phyloP scores from a whole-genome alignment of 2,329 filamentous ascomycete genomes.

The Fusarium phyllophilum region DNA sequence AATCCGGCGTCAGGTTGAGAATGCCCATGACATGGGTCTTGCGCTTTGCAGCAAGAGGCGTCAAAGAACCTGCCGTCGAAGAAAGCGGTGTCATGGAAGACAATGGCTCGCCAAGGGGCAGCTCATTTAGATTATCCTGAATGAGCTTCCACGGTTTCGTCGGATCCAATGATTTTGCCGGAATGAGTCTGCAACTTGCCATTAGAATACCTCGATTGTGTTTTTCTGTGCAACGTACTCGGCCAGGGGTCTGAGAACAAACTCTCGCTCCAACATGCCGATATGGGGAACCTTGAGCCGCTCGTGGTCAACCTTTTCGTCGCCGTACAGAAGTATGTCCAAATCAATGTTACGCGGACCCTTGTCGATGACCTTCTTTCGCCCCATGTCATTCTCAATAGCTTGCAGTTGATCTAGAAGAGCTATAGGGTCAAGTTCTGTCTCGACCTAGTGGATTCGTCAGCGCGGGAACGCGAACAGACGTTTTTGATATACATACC shows the following conservation, averaged over 20 bases:
- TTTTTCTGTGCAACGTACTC: constrained; percentile 63
- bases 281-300: constrained; percentile 87
- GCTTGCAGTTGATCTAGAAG: constrained; percentile 84
- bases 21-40: constrained; percentile 91
- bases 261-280: constrained; percentile 89
- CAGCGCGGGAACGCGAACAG: background rate
- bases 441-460: constrained; percentile 73
- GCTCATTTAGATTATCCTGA: constrained; percentile 69
- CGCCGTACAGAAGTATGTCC: constrained; percentile 86
- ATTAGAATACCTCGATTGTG: background rate
- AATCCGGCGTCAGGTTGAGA: constrained; percentile 93
- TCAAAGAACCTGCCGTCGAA: constrained; percentile 60
- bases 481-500: constrained; percentile 62
- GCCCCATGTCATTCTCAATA: constrained; percentile 83
- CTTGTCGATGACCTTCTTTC: constrained; percentile 88
- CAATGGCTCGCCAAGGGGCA: constrained; percentile 61
- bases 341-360: constrained; percentile 94
- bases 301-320: constrained; percentile 71
- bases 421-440: constrained; percentile 76
- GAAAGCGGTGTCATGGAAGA: constrained; percentile 69
- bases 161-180: constrained; percentile 62
- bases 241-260: constrained; percentile 87
- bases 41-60: constrained; percentile 66
- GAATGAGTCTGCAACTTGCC: constrained; percentile 59
- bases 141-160: constrained; percentile 68